phyloP scores from a whole-genome alignment of 192 early-diverging fungal genomes.

The Umbelopsis sp. region DNA sequence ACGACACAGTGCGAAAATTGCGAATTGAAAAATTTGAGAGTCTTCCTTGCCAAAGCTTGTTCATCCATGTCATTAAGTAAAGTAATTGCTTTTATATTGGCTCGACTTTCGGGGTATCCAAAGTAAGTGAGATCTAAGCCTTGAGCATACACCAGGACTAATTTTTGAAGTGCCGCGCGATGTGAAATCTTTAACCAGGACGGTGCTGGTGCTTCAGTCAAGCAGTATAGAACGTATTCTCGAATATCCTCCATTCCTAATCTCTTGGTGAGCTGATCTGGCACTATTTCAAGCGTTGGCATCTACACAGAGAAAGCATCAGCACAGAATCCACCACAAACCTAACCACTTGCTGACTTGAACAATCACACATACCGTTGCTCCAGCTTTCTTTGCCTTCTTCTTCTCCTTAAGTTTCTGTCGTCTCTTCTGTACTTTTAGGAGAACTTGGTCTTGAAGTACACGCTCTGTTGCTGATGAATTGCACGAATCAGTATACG shows the following conservation, averaged over 20 bases:
- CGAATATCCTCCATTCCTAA: conserved; percentile 36
- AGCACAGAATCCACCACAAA: not conserved
- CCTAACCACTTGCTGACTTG: not conserved
- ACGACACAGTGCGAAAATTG: conserved; percentile 36
- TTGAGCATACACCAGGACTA: conserved; percentile 42
- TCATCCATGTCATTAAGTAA: conserved; percentile 13
- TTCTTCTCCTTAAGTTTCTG: conserved; percentile 18
- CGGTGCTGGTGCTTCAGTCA: conserved; percentile 40
- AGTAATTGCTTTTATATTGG: conserved; percentile 28
- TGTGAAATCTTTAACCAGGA: conserved; percentile 41
- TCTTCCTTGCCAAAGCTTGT: conserved; percentile 14
- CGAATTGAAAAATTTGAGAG: conserved; percentile 26
- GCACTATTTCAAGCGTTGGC: conserved; percentile 13
- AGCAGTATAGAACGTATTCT: conserved; percentile 44
- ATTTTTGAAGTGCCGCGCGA: conserved; percentile 35
- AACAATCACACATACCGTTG: not conserved
- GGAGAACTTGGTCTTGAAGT: not conserved
- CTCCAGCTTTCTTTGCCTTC: conserved; percentile 10
- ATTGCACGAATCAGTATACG: too few relatives aligned
- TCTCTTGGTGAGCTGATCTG: not conserved
- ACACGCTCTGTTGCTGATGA: not conserved
- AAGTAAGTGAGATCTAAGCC: conserved; percentile 48
- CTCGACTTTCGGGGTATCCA: conserved; percentile 25
- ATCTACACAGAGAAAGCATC: not conserved
- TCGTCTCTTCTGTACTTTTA: not conserved